Evolutionary conservation across 495 filamentous ascomycete genomes (phyloP).

Genomic region (Penicillium parvum): DNA sequence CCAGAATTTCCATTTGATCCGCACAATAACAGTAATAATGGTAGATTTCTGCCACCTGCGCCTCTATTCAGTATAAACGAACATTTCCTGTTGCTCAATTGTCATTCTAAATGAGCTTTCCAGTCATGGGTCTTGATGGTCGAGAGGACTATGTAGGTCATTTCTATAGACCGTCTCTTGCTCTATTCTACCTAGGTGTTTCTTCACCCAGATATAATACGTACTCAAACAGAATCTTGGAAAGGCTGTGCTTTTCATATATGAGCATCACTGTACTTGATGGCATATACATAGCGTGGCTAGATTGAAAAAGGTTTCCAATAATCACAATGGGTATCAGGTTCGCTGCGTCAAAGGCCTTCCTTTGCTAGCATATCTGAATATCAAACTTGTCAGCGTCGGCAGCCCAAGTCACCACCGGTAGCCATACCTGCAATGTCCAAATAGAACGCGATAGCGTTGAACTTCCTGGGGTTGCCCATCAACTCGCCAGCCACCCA

Average conservation of each 20-base stretch:
- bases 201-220: no score
- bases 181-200: no score
- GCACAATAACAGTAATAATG: no score
- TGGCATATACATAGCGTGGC: background rate
- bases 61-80: no score
- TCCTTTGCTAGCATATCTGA: constrained; percentile 74
- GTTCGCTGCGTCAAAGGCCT: constrained; percentile 43
- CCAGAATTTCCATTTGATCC: constrained; percentile 2
- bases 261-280: no score
- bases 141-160: no score
- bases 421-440: constrained; percentile 64
- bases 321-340: background rate
- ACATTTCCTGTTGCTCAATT: no score
- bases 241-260: no score
- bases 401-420: background rate
- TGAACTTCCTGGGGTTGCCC: constrained; percentile 76
- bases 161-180: no score
- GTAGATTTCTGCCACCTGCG: background rate
- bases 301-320: background rate
- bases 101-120: no score
- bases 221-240: no score
- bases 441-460: constrained; percentile 92
- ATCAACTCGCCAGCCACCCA: constrained; percentile 65
- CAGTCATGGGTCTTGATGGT: no score
- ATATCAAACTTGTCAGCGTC: background rate